Percentiles rank a stretch among this genome's conserved stretches.
phyloP scores from a whole-genome alignment of 164 flowering plant species.

The Sextonia rubra region DNA sequence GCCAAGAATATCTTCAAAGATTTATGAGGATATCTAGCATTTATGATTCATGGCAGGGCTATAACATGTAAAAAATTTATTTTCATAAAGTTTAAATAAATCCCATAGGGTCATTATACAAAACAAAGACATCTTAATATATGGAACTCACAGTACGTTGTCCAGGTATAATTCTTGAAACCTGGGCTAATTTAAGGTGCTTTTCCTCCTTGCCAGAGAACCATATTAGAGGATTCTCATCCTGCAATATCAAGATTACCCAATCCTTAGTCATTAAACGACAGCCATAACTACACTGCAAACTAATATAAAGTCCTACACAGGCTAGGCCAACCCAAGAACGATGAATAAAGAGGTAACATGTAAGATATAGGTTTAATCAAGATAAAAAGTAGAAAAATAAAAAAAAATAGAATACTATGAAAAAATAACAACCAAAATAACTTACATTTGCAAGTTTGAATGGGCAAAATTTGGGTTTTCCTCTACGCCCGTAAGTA shows the following conservation, averaged over 20 bases:
- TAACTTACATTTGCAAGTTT: slow-evolving; percentile 84
- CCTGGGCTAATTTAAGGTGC: slow-evolving; percentile 65
- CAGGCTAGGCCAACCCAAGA: not conserved
- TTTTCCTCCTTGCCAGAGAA: slow-evolving; percentile 86
- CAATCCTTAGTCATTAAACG: not conserved
- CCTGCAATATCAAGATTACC: slow-evolving; percentile 38
- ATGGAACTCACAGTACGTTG: slow-evolving; percentile 83
- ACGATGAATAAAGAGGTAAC: too few species aligned
- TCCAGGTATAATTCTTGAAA: slow-evolving; percentile 84
- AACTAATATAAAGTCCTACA: too few species aligned
- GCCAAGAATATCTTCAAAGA: not conserved
- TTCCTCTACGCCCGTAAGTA: slow-evolving; percentile 95
- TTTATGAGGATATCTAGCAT: not conserved
- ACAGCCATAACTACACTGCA: not conserved
- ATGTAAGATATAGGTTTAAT: not conserved
- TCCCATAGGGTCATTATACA: too few species aligned
- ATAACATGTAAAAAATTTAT: too few species aligned
- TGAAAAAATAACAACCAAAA: not conserved
- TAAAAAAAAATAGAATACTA: not conserved
- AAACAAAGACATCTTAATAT: not conserved
- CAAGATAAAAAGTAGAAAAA: not conserved
- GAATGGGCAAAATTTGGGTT: slow-evolving; percentile 95
- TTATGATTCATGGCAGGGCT: too few species aligned
- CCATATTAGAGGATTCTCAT: slow-evolving; percentile 78
- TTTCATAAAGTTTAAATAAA: too few species aligned